Percentiles rank a stretch among this genome's conserved stretches.
Conservation (phyloP, 164 flowering plant genomes). For the Echeveria elegans region DNA sequence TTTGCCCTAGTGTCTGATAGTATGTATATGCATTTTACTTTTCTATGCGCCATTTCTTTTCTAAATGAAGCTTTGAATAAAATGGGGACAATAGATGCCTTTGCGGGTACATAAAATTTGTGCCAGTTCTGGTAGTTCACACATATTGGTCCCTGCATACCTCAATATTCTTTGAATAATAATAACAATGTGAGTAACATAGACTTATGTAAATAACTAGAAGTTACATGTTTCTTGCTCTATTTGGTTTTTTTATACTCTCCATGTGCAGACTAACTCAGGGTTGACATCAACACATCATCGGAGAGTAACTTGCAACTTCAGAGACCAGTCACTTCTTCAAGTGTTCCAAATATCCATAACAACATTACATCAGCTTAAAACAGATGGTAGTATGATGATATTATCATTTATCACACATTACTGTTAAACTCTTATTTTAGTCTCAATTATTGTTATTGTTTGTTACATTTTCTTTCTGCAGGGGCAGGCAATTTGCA, state of each 20-base stretch:
- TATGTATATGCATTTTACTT: neutral
- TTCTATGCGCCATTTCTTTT: neutral
- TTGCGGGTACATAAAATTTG: neutral
- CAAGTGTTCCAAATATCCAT: constrained; percentile 86
- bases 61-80: neutral
- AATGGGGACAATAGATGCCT: neutral
- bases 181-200: neutral
- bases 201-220: neutral
- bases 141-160: neutral
- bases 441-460: neutral
- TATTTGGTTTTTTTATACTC: neutral
- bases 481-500: constrained; percentile 62
- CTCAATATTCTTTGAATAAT: neutral
- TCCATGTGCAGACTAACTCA: constrained; percentile 49
- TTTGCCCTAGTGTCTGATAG: neutral
- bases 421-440: constrained; percentile 3
- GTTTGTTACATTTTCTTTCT: constrained; percentile 8
- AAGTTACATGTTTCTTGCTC: neutral
- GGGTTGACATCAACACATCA: constrained; percentile 88
- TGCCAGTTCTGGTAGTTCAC: neutral
- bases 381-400: constrained; percentile 61
- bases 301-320: constrained; percentile 78
- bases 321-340: constrained; percentile 80
- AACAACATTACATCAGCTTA: constrained; percentile 64
- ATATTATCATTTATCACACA: neutral